Conservation (phyloP, 176 grass and related monocot species). For the Musa troglodytarum region DNA sequence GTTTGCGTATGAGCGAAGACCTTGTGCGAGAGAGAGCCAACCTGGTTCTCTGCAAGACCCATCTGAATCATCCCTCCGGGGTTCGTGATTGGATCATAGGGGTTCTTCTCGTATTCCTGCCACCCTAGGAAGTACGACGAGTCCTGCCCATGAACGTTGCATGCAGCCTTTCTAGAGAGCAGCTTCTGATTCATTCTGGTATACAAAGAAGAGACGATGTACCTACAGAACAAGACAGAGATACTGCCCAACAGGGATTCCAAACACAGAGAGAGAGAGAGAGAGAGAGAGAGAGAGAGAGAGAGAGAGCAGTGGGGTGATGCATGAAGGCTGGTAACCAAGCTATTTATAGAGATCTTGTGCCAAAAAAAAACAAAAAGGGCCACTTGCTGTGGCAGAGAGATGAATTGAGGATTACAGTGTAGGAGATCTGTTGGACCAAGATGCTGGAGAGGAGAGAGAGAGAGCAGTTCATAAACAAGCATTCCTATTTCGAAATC, state of each 20-base stretch:
- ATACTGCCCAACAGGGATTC: too few species aligned
- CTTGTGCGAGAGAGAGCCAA: neutral
- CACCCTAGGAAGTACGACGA: conserved; percentile 88
- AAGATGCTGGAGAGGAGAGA: too few species aligned
- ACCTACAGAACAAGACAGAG: neutral
- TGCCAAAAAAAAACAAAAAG: too few species aligned
- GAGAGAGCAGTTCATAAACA: too few species aligned
- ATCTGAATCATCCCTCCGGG: conserved; percentile 88
- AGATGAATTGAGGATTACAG: too few species aligned
- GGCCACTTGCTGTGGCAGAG: too few species aligned
- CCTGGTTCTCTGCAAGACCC: conserved; percentile 97
- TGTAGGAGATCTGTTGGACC: too few species aligned
- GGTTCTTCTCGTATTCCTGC: conserved; percentile 86
- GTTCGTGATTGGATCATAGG: conserved; percentile 51
- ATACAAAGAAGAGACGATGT: neutral
- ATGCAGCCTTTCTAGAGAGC: conserved; percentile 68
- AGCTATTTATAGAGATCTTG: neutral
- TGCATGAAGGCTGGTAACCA: neutral
- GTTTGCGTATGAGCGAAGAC: neutral
- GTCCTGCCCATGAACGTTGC: conserved; percentile 81
- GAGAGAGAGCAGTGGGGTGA: neutral
- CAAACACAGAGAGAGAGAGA: neutral
- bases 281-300: neutral
- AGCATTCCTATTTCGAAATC: too few species aligned
- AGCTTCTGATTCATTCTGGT: conserved; percentile 16